A percentile compares a stretch with the other conserved stretches of the same genome.
phyloP scores from a whole-genome alignment of 2,329 filamentous ascomycete species.

The Calonectria naviculata region DNA sequence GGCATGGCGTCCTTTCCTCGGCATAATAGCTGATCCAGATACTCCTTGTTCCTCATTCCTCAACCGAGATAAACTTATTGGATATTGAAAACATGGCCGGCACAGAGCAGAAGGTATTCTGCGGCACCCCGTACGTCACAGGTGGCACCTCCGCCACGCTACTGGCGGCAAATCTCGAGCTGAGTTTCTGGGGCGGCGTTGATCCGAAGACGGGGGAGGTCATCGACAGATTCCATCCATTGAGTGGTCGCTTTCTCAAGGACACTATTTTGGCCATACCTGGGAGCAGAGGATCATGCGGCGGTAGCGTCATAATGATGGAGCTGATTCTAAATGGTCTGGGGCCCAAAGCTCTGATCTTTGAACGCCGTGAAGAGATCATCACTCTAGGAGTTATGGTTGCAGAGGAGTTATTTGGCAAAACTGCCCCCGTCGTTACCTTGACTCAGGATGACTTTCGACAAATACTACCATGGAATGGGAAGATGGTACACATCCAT shows the following conservation, averaged over 20 bases:
- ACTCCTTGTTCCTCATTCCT: background rate
- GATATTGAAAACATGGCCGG: background rate
- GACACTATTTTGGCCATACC: constrained; percentile 55
- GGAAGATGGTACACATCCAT: constrained; percentile 15
- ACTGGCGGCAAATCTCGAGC: constrained; percentile 37
- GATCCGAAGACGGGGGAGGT: constrained; percentile 52
- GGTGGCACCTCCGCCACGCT: constrained; percentile 42
- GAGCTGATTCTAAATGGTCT: constrained; percentile 54
- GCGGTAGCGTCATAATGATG: constrained; percentile 56
- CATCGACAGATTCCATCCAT: constrained; percentile 55
- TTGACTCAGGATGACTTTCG: constrained; percentile 32
- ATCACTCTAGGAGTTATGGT: constrained; percentile 57
- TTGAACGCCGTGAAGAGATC: constrained; percentile 55
- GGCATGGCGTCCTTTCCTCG: too few species aligned
- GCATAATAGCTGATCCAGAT: background rate
- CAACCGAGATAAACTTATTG: background rate
- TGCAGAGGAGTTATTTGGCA: constrained; percentile 51
- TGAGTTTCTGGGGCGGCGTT: constrained; percentile 61
- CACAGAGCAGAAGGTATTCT: background rate
- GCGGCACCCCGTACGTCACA: constrained; percentile 34
- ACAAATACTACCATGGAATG: constrained; percentile 15
- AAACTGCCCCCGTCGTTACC: constrained; percentile 52
- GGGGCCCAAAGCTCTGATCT: constrained; percentile 53
- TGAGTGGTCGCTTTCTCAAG: constrained; percentile 46
- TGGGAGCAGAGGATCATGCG: constrained; percentile 58